These are phyloP conservation scores for Chlorella sorokiniana DNA, from an alignment of 139 green algal genomes.

Conservation along the genomic window DNA sequence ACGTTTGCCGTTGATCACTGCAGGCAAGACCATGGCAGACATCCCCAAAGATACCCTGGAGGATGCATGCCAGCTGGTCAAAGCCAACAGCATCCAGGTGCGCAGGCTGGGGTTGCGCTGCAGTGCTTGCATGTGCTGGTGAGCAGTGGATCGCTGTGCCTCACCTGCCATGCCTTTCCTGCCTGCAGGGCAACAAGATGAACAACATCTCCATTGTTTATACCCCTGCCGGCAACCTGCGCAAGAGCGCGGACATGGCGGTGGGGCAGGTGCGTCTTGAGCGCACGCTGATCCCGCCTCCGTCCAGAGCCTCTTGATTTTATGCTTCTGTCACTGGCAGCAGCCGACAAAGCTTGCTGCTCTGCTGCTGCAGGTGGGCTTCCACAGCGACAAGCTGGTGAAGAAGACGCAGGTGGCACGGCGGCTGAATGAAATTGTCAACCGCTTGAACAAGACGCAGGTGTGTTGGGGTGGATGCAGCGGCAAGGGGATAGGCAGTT, in stretches of 20 bases:
- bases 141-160: neutral
- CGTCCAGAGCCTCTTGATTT: neutral
- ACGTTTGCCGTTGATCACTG: neutral
- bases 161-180: neutral
- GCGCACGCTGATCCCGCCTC: neutral
- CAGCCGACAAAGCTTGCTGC: neutral
- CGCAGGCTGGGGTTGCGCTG: neutral
- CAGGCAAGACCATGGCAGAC: slow-evolving; percentile 61
- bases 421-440: slow-evolving; percentile 91
- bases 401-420: slow-evolving; percentile 70
- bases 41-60: slow-evolving; percentile 88
- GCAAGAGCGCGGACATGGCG: slow-evolving; percentile 82
- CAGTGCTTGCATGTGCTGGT: neutral
- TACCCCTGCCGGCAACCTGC: slow-evolving; percentile 92
- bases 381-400: slow-evolving; percentile 79
- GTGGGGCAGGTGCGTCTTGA: slow-evolving; percentile 79
- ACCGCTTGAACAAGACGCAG: slow-evolving; percentile 92
- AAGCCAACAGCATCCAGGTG: slow-evolving; percentile 92
- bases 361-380: slow-evolving; percentile 79
- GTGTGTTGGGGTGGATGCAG: slow-evolving; percentile 25
- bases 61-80: slow-evolving; percentile 93
- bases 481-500: neutral
- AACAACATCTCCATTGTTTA: slow-evolving; percentile 91
- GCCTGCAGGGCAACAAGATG: slow-evolving; percentile 63
- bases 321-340: neutral